Percentiles rank a stretch among this genome's conserved stretches.
phyloP scores from a whole-genome alignment of 164 flowering plant genomes.

The Vitis cinerea region DNA sequence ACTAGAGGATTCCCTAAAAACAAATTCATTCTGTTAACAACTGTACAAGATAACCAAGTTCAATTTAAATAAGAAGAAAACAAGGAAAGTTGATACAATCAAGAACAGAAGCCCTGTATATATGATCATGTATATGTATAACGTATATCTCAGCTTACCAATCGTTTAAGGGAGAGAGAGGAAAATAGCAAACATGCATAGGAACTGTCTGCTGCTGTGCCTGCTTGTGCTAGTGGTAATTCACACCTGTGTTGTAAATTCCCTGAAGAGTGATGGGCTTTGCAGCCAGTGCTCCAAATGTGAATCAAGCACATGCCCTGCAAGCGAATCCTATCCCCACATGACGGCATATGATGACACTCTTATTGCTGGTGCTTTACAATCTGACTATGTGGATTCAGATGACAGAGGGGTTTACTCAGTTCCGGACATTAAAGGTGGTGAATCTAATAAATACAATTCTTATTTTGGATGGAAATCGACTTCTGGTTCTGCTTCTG shows the following conservation, averaged over 20 bases:
- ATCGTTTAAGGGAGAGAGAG: background rate
- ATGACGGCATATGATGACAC: constrained; percentile 61
- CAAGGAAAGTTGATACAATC: constrained; percentile 18
- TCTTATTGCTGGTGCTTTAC: constrained; percentile 57
- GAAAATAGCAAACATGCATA: constrained; percentile 12
- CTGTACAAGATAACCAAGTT: background rate
- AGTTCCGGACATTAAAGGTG: constrained; percentile 51
- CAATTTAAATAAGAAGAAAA: constrained; percentile 1
- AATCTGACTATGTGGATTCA: constrained; percentile 50
- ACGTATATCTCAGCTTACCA: background rate
- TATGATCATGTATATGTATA: background rate
- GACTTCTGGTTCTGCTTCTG: constrained; percentile 68
- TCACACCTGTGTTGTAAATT: constrained; percentile 4
- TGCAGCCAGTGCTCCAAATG: constrained; percentile 58
- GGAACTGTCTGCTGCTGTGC: constrained; percentile 4
- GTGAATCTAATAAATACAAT: constrained; percentile 32
- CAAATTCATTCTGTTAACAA: background rate
- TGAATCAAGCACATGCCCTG: constrained; percentile 39
- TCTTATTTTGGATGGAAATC: constrained; percentile 67
- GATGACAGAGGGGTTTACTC: constrained; percentile 55
- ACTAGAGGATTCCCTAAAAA: background rate
- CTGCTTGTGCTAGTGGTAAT: constrained; percentile 10
- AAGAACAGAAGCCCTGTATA: constrained; percentile 4
- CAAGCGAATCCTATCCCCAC: constrained; percentile 60
- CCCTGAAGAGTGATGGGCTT: constrained; percentile 32